phyloP scores from a whole-genome alignment of 2,329 filamentous ascomycete genomes.

The Sporothrix sp. region DNA sequence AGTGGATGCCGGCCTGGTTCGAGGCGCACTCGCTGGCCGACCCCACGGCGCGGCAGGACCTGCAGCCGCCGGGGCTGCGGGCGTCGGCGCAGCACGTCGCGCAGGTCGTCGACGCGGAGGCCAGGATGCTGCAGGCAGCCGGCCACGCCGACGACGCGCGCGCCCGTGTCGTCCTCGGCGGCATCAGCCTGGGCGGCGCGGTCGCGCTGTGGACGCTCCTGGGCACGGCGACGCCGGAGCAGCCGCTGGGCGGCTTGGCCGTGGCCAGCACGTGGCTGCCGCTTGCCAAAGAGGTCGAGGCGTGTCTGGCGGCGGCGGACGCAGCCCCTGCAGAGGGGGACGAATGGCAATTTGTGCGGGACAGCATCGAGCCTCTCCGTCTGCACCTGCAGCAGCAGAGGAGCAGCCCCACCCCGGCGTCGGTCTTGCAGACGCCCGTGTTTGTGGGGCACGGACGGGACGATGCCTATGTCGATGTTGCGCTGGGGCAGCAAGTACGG shows the following conservation, averaged over 20 bases:
- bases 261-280: constrained; percentile 13
- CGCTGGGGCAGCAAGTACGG: constrained; percentile 2
- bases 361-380: neutral
- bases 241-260: constrained; percentile 11
- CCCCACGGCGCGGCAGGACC: constrained; percentile 31
- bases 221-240: neutral
- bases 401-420: neutral
- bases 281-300: neutral
- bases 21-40: constrained; percentile 35
- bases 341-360: neutral
- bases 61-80: constrained; percentile 32
- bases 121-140: constrained; percentile 9
- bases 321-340: too few species aligned
- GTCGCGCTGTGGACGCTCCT: constrained; percentile 29
- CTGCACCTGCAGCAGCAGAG: neutral
- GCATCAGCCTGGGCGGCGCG: constrained; percentile 38
- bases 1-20: constrained; percentile 35
- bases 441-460: constrained; percentile 13
- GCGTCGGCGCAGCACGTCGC: constrained; percentile 28
- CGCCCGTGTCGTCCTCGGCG: constrained; percentile 30
- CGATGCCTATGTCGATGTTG: constrained; percentile 12
- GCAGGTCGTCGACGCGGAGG: constrained; percentile 27
- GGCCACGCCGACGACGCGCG: constrained; percentile 8
- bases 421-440: constrained; percentile 1
- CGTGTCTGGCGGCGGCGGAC: neutral